Base-by-base conservation (phyloP, 169 alveolate species). In the Plasmodium billcollinsi region DNA sequence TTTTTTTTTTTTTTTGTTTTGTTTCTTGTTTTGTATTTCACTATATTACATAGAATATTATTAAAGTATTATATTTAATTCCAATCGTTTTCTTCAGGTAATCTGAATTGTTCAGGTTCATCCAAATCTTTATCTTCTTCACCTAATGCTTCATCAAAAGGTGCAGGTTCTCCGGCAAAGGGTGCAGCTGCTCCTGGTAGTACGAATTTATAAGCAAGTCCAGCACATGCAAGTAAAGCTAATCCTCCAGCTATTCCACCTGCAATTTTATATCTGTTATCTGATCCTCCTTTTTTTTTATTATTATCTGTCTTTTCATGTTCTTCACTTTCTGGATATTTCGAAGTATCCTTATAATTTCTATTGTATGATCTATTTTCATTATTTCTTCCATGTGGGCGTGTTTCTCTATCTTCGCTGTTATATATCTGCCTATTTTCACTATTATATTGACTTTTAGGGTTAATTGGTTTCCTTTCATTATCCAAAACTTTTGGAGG, bases 61-160 rank as follows among this genome's bases (percentile, higher is more conserved):
- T 39, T 47, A 24, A 14, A 1, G 12, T 14, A 33, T 52, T 54
- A 29, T 5, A 63, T 24, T 69, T 63, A 83, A 61, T 83, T 83
- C 91, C 91, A 83, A 11, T 83, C 91, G 26, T 83, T 67, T 43
- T 83, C 91, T 73, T 83, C 91, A 20, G 91, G 91, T 70, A 83
- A 56, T 73, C 71, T 83, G 58, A 70, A 83, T 63, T 83, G 91
- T n/a, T 83, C 91, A 21, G 50, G 47, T 33, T 83, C 91, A 0
- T 2, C 74, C 14, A 11, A 26, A 9, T 70, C 91, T 15, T 83
- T 83, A 0, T 83, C 86, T 11, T 59, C 91, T 43, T 83, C 91
- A 26, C 74, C 49, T 11, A 71, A 24, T 73, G 54, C 86, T 61
- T 83, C 91, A 58, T 83, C 86, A 18, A 83, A 83, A 50, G 91